A percentile compares a stretch with the other conserved stretches of the same genome.
These are phyloP conservation scores for Cronartium quercuum DNA, from an alignment of 1,284 basidiomycete species.

Conservation along the genomic window DNA sequence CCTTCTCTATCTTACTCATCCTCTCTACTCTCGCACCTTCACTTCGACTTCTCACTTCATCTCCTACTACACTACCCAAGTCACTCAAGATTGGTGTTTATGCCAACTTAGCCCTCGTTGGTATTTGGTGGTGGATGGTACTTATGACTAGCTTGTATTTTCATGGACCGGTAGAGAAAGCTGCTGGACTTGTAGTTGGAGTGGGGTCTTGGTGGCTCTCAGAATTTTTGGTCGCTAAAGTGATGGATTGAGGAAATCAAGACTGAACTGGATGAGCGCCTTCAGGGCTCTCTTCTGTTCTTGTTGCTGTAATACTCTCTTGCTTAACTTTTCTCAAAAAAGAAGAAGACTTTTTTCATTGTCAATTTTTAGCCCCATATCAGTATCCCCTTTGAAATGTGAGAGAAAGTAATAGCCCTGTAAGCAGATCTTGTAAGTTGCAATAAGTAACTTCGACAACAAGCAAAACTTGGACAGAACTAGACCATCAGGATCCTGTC, in stretches of 20 bases:
- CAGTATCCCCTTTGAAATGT: too few species aligned
- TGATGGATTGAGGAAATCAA: slow-evolving; percentile 11
- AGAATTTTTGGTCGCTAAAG: slow-evolving; percentile 41
- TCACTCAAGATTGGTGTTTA: background rate
- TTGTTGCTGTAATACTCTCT: too few species aligned
- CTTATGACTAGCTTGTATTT: slow-evolving; percentile 48
- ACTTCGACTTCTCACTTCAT: background rate
- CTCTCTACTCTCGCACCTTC: slow-evolving; percentile 38
- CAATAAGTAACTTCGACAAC: too few species aligned
- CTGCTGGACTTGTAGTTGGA: slow-evolving; percentile 45
- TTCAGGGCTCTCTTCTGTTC: too few species aligned
- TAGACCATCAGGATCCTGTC: too few species aligned
- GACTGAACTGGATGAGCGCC: too few species aligned
- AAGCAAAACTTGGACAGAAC: too few species aligned
- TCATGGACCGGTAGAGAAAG: slow-evolving; percentile 48
- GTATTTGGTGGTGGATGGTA: slow-evolving; percentile 47
- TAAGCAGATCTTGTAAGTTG: too few species aligned
- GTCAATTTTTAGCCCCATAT: too few species aligned
- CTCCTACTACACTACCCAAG: background rate
- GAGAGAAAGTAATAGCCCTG: too few species aligned
- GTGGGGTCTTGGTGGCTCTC: slow-evolving; percentile 44
- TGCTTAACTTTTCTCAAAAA: too few species aligned
- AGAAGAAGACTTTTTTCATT: too few species aligned
- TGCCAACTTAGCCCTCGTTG: slow-evolving; percentile 41
- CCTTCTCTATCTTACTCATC: slow-evolving; percentile 46